A percentile compares a stretch with the other conserved stretches of the same genome.
Evolutionary conservation across 768 basidiomycete species (phyloP).

Genomic region (Serendipita sp.): DNA sequence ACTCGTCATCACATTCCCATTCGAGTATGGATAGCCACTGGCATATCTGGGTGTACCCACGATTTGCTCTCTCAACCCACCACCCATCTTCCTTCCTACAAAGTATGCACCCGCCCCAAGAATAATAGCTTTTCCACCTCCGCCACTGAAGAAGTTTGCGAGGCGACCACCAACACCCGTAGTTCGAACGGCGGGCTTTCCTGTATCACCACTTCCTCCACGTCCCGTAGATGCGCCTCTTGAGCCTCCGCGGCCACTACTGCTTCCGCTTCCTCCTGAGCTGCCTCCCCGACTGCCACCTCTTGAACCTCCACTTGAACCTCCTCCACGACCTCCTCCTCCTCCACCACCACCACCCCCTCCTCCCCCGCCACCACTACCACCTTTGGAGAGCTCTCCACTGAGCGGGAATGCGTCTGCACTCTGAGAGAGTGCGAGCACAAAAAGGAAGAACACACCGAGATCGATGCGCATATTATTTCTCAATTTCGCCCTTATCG

Average conservation of each 20-base stretch:
- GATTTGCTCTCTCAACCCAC: slow-evolving; percentile 31
- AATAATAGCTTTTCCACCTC: slow-evolving; percentile 19
- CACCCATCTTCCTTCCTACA: slow-evolving; percentile 31
- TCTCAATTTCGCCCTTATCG: no score
- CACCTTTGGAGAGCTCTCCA: background rate
- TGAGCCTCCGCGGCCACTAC: background rate
- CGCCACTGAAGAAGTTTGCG: slow-evolving; percentile 19
- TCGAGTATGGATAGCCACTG: slow-evolving; percentile 32
- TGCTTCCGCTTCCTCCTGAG: background rate
- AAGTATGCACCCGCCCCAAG: slow-evolving; percentile 31
- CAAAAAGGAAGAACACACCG: no score
- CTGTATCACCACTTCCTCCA: slow-evolving; percentile 13
- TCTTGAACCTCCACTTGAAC: background rate
- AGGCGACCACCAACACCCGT: background rate
- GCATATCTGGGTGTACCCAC: slow-evolving; percentile 41
- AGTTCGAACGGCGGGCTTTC: background rate
- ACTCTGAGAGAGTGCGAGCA: no score
- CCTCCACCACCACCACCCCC: background rate
- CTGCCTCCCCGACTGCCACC: background rate
- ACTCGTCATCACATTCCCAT: background rate
- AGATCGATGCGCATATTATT: no score
- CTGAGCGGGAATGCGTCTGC: no score
- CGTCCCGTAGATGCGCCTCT: slow-evolving; percentile 13
- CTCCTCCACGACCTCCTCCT: background rate
- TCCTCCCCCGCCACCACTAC: background rate